Base-by-base conservation (phyloP, 306 rosid genomes). In the Prunus persica region DNA sequence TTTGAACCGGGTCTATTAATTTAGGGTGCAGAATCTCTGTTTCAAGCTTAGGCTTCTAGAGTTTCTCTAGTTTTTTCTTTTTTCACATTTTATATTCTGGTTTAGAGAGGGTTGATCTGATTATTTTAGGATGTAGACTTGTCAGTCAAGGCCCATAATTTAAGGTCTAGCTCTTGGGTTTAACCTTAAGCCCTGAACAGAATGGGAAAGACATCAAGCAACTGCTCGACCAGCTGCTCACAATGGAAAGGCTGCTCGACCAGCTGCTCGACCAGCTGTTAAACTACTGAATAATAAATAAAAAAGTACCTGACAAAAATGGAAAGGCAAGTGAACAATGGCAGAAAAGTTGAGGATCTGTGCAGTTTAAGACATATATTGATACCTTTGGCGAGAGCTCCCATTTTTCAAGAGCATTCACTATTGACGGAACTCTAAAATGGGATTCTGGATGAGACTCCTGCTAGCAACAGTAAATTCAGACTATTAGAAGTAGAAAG, bases 381-480 rank as follows among this genome's bases (percentile, higher is more conserved):
- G 4, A 70, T 76, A 94, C 98, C 97, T 89, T 85, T 3, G 97
- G 85, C 50, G 95, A 85, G 75, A 92, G 92, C 78, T 90, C 86
- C 96, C 82, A 85, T 61, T 85, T 76, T 62, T 89, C 85, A 49
- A 94, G 87, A 74, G 92, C 90, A 69, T 78, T 56, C 50, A 86
- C 87, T 65, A 94, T 88, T 25, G 97, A 89, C 41, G 97, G 98
- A 83, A 94, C 96, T 87, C 98, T 85, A 58, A 94, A 85, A 87
- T 92, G 94, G 64, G 95, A 92, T 80, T 94, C 98, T 47, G 97
- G 98, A 90, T 92, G 98, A 77, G 98, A 84, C 75, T 94, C 98
- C 98, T 94, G 89, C 79, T 71, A 69, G 60, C 67, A 67, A 74
- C 22, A 45, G 65, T 45, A 73, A 78, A 19, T 57, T 30, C 8